Conservation (phyloP, 345 rosid genomes). For the Eucalyptus cladocalyx region DNA sequence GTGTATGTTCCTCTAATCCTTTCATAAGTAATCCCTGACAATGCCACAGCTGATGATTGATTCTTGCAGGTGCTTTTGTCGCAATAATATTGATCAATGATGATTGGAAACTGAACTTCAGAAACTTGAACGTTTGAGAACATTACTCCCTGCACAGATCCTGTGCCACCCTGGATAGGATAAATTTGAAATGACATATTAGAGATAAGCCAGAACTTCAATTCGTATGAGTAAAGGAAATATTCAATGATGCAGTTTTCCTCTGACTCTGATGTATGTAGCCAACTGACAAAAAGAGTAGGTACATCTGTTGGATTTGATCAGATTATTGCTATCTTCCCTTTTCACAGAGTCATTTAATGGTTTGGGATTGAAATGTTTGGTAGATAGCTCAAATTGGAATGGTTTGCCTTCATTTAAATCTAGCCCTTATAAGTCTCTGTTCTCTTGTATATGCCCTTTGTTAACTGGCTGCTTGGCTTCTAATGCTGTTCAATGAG, state of each 20-base stretch:
- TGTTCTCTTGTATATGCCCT: neutral
- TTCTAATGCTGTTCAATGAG: neutral
- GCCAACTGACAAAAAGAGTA: neutral
- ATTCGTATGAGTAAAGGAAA: neutral
- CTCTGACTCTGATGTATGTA: neutral
- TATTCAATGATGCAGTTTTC: neutral
- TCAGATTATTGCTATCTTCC: neutral
- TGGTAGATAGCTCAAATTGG: neutral
- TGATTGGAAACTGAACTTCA: conserved; percentile 83
- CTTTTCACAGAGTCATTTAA: neutral
- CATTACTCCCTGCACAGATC: conserved; percentile 76
- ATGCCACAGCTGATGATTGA: conserved; percentile 73
- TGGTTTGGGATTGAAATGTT: neutral
- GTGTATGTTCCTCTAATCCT: conserved; percentile 83
- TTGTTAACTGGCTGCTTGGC: neutral
- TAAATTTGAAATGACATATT: neutral
- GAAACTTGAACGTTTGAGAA: conserved; percentile 92
- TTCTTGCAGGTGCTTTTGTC: conserved; percentile 65
- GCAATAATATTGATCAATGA: conserved; percentile 88
- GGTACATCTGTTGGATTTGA: neutral
- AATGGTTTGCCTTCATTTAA: neutral
- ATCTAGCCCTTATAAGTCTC: neutral
- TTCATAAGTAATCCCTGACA: conserved; percentile 82
- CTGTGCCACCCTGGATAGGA: conserved; percentile 77
- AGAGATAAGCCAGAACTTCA: neutral